Conservation (phyloP, 257 asterid genomes). For the Mentha longifolia region DNA sequence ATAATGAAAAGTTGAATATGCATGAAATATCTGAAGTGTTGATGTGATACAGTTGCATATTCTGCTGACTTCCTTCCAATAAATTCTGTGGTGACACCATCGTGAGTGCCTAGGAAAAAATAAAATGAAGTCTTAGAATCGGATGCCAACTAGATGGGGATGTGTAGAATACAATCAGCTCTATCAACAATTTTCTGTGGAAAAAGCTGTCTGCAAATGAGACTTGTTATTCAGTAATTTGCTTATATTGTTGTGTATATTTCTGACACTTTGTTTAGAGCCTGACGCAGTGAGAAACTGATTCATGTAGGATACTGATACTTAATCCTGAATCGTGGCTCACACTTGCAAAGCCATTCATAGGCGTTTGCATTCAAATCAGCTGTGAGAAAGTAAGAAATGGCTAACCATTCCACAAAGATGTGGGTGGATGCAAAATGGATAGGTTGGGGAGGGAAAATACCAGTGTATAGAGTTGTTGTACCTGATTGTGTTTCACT, state of each 20-base stretch:
- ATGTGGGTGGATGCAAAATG: neutral
- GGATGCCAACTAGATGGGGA: neutral
- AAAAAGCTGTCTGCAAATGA: neutral
- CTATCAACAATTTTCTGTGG: no score
- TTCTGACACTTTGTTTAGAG: neutral
- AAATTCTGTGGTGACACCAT: neutral
- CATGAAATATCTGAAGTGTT: neutral
- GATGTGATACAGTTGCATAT: neutral
- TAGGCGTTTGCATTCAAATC: neutral
- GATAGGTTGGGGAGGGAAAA: slow-evolving; percentile 8
- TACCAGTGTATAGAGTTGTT: neutral
- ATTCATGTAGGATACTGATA: slow-evolving; percentile 5
- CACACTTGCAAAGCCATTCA: neutral
- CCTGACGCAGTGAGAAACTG: neutral
- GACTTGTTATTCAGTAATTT: neutral
- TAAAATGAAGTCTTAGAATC: neutral
- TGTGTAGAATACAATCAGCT: neutral
- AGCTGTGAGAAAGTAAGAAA: neutral
- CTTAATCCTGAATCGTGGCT: neutral
- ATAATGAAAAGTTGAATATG: neutral
- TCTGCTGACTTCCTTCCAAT: slow-evolving; percentile 3
- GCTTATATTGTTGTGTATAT: neutral
- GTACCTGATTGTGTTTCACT: slow-evolving; percentile 1
- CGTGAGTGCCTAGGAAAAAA: neutral
- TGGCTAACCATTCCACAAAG: slow-evolving; percentile 2